Percentiles rank a stretch among this genome's conserved stretches.
phyloP scores from a whole-genome alignment of 176 grass and related monocot genomes.

The Triticum dicoccoides region DNA sequence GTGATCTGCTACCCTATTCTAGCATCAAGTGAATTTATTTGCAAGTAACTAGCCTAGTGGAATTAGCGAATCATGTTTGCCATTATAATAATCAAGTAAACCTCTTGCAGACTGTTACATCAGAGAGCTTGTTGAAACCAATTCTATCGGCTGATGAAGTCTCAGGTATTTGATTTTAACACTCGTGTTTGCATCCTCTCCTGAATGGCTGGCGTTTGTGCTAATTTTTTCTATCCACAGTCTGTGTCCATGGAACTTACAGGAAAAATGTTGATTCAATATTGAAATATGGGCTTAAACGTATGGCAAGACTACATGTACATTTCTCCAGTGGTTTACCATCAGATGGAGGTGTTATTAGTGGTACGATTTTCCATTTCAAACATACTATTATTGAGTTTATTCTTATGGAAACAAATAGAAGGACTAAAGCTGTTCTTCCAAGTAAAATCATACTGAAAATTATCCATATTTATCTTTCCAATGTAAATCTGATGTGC shows the following conservation, averaged over 20 bases:
- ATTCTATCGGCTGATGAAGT: constrained; percentile 84
- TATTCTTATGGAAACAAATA: neutral
- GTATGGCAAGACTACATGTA: constrained; percentile 76
- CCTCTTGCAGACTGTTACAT: constrained; percentile 57
- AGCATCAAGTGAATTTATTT: neutral
- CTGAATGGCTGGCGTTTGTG: neutral
- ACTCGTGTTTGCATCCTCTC: constrained; percentile 10
- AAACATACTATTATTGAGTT: neutral
- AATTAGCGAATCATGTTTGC: neutral
- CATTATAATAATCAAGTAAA: constrained; percentile 20
- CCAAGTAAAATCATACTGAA: neutral
- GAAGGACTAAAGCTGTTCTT: neutral
- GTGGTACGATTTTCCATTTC: constrained; percentile 49
- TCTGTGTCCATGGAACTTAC: constrained; percentile 90
- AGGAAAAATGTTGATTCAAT: constrained; percentile 78
- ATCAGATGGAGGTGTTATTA: constrained; percentile 62
- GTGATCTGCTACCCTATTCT: neutral
- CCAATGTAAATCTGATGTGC: neutral
- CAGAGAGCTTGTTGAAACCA: constrained; percentile 82
- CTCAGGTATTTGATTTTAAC: constrained; percentile 34
- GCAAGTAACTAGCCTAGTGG: neutral
- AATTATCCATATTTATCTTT: neutral
- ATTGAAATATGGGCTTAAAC: constrained; percentile 66
- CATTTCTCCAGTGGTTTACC: constrained; percentile 93
- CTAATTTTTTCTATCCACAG: constrained; percentile 43